These are phyloP conservation scores for Colletotrichum simmondsii DNA, from an alignment of 2,329 filamentous ascomycete genomes.

Conservation along the genomic window DNA sequence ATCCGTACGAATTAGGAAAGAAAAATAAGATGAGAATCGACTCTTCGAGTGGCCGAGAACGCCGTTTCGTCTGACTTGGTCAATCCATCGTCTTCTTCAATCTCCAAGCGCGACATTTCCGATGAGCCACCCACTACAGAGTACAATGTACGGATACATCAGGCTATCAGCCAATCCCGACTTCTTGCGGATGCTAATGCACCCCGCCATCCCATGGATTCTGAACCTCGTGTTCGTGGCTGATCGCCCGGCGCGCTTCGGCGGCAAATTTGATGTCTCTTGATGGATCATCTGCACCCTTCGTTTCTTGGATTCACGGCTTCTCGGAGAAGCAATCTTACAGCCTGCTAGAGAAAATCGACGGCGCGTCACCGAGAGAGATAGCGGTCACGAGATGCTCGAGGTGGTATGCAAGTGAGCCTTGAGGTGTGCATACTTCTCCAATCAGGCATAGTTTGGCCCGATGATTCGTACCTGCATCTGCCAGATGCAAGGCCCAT, in stretches of 20 bases:
- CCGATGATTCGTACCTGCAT: slow-evolving; percentile 17
- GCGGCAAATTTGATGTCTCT: slow-evolving; percentile 4
- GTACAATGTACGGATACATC: not conserved
- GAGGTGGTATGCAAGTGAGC: too few species aligned
- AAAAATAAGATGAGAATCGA: not conserved
- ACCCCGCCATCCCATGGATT: not conserved
- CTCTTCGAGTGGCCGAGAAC: not conserved
- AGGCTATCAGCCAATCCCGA: not conserved
- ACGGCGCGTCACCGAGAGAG: not conserved
- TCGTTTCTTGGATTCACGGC: not conserved
- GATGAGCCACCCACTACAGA: not conserved
- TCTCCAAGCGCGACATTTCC: not conserved
- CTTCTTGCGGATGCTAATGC: not conserved
- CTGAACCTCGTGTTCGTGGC: slow-evolving; percentile 8
- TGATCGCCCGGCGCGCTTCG: not conserved
- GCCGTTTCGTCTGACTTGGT: not conserved
- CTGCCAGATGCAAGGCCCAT: slow-evolving; percentile 8
- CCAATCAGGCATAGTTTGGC: not conserved
- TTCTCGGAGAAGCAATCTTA: not conserved
- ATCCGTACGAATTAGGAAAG: not conserved
- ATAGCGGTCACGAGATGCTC: not conserved
- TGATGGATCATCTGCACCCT: not conserved
- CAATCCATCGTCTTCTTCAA: not conserved
- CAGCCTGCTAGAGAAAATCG: not conserved
- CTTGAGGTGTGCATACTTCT: not conserved